Percentiles rank a stretch among this genome's conserved stretches.
phyloP scores from a whole-genome alignment of 2,329 filamentous ascomycete genomes.

The Ophiostoma triangulosporum region DNA sequence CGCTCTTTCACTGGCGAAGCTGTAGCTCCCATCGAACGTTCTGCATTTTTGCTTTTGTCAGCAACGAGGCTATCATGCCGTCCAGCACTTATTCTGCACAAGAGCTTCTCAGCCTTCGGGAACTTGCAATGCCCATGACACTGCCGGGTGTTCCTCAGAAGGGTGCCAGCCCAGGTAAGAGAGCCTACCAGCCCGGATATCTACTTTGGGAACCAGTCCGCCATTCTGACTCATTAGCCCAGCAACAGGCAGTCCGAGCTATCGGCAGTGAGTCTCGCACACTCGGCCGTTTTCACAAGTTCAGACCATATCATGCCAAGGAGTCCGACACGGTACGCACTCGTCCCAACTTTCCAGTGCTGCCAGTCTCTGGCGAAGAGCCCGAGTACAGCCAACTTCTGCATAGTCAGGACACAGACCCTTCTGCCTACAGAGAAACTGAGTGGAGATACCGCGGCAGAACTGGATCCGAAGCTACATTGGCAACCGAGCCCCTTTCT shows the following conservation, averaged over 20 bases:
- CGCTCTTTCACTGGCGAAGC: slow-evolving; percentile 13
- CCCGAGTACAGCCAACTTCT: slow-evolving; percentile 18
- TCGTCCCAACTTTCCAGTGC: slow-evolving; percentile 22
- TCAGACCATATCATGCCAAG: slow-evolving; percentile 1
- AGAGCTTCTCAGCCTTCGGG: slow-evolving; percentile 14
- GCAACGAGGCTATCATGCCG: slow-evolving; percentile 8
- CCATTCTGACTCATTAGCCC: background rate
- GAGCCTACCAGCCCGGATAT: background rate
- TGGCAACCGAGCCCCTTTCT: slow-evolving; percentile 35
- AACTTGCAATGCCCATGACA: background rate
- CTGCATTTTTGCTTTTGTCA: slow-evolving; percentile 13
- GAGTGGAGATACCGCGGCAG: slow-evolving; percentile 23
- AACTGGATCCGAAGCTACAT: slow-evolving; percentile 33
- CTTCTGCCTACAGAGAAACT: slow-evolving; percentile 14
- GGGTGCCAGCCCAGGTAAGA: slow-evolving; percentile 10
- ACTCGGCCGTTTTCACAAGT: slow-evolving; percentile 9
- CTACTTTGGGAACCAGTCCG: background rate
- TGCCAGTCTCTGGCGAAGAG: slow-evolving; percentile 21
- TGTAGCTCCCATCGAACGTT: slow-evolving; percentile 7
- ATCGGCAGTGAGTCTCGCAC: slow-evolving; percentile 6
- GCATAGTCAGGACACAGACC: background rate
- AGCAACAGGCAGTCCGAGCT: background rate
- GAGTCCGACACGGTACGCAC: background rate
- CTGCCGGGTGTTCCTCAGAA: slow-evolving; percentile 8
- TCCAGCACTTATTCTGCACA: slow-evolving; percentile 11